A percentile compares a stretch with the other conserved stretches of the same genome.
Conservation (phyloP, 805 yeast genomes). For the Ogataea ganodermae region DNA sequence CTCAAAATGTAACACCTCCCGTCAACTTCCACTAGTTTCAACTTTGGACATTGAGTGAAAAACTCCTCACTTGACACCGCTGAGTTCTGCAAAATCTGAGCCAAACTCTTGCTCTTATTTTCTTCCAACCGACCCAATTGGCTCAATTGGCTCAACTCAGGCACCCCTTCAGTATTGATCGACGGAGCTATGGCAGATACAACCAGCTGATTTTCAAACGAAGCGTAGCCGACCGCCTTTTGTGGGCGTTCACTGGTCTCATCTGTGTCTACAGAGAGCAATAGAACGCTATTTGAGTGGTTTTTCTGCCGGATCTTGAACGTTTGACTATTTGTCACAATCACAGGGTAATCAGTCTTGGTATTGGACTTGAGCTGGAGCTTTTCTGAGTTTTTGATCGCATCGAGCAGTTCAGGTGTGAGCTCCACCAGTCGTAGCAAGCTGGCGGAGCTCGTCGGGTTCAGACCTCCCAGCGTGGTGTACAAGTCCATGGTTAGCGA, state of each 20-base stretch:
- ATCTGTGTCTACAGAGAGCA: slow-evolving; percentile 37
- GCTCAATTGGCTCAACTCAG: slow-evolving; percentile 9
- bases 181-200: slow-evolving; percentile 11
- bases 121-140: not conserved
- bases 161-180: slow-evolving; percentile 13
- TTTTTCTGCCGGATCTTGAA: slow-evolving; percentile 74
- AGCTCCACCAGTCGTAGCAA: slow-evolving; percentile 54
- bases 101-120: slow-evolving; percentile 3
- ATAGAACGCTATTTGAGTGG: slow-evolving; percentile 81
- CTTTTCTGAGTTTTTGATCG: slow-evolving; percentile 33
- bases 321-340: slow-evolving; percentile 61
- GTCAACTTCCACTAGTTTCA: slow-evolving; percentile 19
- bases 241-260: not conserved
- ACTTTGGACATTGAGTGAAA: slow-evolving; percentile 6
- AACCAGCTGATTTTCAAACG: slow-evolving; percentile 19
- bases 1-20: slow-evolving; percentile 13
- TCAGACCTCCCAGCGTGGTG: slow-evolving; percentile 29
- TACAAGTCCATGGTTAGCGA: slow-evolving; percentile 31
- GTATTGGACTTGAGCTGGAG: slow-evolving; percentile 24
- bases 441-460: slow-evolving; percentile 10
- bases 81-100: slow-evolving; percentile 15
- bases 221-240: slow-evolving; percentile 14
- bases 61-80: slow-evolving; percentile 14
- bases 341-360: slow-evolving; percentile 44
- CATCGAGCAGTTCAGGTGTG: slow-evolving; percentile 47